A percentile compares a stretch with the other conserved stretches of the same genome.
Conservation (phyloP, 164 flowering plant species). For the Echeveria elegans region DNA sequence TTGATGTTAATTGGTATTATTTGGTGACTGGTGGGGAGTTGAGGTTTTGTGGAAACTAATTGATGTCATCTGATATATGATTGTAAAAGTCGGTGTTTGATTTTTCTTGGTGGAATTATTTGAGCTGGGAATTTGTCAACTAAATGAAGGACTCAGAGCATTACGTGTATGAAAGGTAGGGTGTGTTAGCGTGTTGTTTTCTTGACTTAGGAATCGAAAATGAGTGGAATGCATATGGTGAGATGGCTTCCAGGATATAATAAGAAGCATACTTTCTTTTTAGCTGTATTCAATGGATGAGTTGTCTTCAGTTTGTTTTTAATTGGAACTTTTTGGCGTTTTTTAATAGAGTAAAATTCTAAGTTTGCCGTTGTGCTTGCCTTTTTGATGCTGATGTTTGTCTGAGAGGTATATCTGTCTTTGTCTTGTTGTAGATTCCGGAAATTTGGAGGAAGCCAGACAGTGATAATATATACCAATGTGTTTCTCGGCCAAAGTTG, state of each 20-base stretch:
- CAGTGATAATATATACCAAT: slow-evolving; percentile 17
- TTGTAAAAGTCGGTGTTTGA: background rate
- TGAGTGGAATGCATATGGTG: background rate
- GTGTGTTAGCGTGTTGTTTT: background rate
- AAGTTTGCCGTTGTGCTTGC: background rate
- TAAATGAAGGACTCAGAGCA: background rate
- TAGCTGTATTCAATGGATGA: background rate
- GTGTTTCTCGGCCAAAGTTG: slow-evolving; percentile 15
- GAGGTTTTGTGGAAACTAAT: slow-evolving; percentile 1
- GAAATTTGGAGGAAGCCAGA: slow-evolving; percentile 31
- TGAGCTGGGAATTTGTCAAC: background rate
- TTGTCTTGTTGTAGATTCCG: slow-evolving; percentile 11
- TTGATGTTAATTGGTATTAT: background rate
- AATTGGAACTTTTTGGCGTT: background rate
- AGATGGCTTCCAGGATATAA: background rate
- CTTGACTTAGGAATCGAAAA: background rate
- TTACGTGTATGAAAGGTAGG: background rate
- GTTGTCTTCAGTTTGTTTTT: background rate
- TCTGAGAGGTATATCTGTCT: background rate
- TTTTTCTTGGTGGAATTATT: background rate
- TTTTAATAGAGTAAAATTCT: background rate
- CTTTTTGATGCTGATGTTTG: background rate
- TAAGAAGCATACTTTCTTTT: background rate
- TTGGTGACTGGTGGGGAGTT: slow-evolving; percentile 3
- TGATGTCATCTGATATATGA: background rate